Percentiles rank a stretch among this genome's conserved stretches.
phyloP scores from a whole-genome alignment of 2,329 filamentous ascomycete species.

The Coniella vitis region DNA sequence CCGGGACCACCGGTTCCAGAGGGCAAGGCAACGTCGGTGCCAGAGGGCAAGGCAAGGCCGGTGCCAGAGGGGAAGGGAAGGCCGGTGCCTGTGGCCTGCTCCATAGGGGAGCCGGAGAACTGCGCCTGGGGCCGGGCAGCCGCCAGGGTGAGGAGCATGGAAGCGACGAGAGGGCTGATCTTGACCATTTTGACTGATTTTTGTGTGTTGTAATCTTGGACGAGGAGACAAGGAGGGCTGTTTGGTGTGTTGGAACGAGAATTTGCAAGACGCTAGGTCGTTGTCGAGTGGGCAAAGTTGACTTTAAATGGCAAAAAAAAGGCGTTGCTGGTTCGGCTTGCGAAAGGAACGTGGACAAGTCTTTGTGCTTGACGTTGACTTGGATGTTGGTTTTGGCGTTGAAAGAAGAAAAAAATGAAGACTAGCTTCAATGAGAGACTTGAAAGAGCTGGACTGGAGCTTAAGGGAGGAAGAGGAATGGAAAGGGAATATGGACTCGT shows the following conservation, averaged over 20 bases:
- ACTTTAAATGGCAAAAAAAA: conserved; percentile 2
- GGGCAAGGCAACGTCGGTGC: no score
- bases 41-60: neutral
- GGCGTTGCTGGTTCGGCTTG: conserved; percentile 10
- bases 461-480: conserved; percentile 13
- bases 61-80: conserved; percentile 9
- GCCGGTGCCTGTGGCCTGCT: neutral
- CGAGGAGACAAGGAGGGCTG: neutral
- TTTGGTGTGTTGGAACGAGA: neutral
- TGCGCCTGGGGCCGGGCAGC: conserved; percentile 10
- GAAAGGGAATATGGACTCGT: neutral
- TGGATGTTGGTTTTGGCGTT: conserved; percentile 6
- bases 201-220: neutral
- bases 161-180: conserved; percentile 14
- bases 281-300: neutral
- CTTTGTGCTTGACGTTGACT: no score
- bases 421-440: conserved; percentile 16
- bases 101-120: neutral
- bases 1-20: no score
- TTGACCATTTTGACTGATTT: conserved; percentile 17
- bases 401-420: conserved; percentile 14
- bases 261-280: neutral
- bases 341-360: conserved; percentile 11
- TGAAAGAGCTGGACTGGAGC: conserved; percentile 7
- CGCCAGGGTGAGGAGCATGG: conserved; percentile 11